Percentiles rank a stretch among this genome's conserved stretches.
These are phyloP conservation scores for Herpetomonas tarakana DNA, from an alignment of 208 protist genomes.

Conservation along the genomic window DNA sequence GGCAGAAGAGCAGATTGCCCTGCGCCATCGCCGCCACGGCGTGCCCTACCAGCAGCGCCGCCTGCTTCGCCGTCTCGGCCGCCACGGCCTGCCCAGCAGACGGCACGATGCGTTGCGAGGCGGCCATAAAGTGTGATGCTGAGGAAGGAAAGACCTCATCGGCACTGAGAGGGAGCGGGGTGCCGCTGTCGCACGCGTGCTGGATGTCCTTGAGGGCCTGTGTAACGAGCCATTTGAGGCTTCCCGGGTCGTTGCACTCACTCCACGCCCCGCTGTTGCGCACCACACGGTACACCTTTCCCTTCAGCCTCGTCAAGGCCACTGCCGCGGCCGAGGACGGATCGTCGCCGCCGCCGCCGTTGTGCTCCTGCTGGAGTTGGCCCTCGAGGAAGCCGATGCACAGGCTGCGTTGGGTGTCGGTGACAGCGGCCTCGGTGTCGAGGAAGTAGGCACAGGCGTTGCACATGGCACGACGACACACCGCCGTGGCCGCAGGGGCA, in stretches of 20 bases:
- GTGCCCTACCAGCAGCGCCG: slow-evolving; percentile 14
- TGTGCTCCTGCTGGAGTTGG: background rate
- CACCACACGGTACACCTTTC: slow-evolving; percentile 38
- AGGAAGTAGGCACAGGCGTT: slow-evolving; percentile 54
- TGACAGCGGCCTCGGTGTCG: slow-evolving; percentile 15
- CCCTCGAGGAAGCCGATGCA: slow-evolving; percentile 67
- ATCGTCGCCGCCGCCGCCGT: background rate
- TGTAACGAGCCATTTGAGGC: slow-evolving; percentile 45
- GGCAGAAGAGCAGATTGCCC: slow-evolving; percentile 16
- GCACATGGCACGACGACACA: slow-evolving; percentile 43
- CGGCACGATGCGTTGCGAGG: slow-evolving; percentile 1
- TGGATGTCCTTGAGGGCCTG: slow-evolving; percentile 61
- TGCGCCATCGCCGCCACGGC: slow-evolving; percentile 11
- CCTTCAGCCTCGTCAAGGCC: slow-evolving; percentile 15
- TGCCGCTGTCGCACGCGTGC: slow-evolving; percentile 17
- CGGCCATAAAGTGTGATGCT: slow-evolving; percentile 5
- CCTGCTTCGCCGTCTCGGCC: slow-evolving; percentile 6
- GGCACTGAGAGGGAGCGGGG: slow-evolving; percentile 13
- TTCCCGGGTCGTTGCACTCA: slow-evolving; percentile 40
- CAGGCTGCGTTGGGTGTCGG: slow-evolving; percentile 55
- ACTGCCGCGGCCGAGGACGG: slow-evolving; percentile 8
- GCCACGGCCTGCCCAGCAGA: background rate
- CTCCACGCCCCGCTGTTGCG: slow-evolving; percentile 20
- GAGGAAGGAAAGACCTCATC: slow-evolving; percentile 18
- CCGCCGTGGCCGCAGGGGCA: slow-evolving; percentile 23